Evolutionary conservation across 169 alveolate species (phyloP).

Genomic region (Fabrea salina): DNA sequence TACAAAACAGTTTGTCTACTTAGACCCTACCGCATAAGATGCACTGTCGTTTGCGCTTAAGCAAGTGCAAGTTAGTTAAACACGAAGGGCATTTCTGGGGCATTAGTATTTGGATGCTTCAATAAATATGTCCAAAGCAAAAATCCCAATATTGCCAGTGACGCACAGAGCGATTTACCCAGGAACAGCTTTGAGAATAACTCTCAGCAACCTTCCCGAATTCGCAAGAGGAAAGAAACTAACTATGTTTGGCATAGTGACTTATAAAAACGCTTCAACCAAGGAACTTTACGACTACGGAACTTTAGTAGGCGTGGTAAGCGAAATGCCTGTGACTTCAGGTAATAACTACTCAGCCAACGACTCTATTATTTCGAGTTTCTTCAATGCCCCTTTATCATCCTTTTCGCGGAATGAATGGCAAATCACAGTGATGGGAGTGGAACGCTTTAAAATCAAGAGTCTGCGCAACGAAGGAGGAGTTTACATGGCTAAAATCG

Average conservation of each 20-base stretch:
- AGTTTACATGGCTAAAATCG: background rate
- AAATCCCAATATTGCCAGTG: background rate
- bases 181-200: background rate
- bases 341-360: background rate
- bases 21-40: too few species aligned
- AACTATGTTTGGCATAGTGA: slow-evolving; percentile 10
- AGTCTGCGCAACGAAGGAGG: background rate
- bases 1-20: too few species aligned
- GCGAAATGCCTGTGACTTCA: slow-evolving; percentile 1
- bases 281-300: slow-evolving; percentile 3
- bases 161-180: background rate
- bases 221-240: slow-evolving; percentile 1
- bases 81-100: too few species aligned
- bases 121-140: slow-evolving; percentile 23
- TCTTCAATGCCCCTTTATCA: background rate
- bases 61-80: too few species aligned
- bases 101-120: too few species aligned
- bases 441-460: background rate
- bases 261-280: background rate
- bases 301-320: slow-evolving; percentile 5
- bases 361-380: background rate
- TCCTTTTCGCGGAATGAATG: slow-evolving; percentile 18
- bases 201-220: background rate
- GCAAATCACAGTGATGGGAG: background rate
- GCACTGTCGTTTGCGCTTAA: too few species aligned